Conservation (phyloP, 371 early-diverging fungal species). For the Thermomucor indicae-seudaticae region DNA sequence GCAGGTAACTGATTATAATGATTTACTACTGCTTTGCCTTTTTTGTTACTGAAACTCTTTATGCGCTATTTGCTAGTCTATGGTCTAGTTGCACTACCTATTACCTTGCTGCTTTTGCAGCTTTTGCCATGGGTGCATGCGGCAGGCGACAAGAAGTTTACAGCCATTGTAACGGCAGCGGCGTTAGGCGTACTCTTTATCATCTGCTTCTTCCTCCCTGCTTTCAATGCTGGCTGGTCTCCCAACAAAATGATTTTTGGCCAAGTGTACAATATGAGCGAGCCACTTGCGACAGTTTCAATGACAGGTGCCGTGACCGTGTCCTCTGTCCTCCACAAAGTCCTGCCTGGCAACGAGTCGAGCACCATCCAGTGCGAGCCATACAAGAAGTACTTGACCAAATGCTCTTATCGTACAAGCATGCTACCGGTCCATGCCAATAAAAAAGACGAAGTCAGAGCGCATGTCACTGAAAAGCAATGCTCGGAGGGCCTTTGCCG, state of each 20-base stretch:
- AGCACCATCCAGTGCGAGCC: constrained; percentile 14
- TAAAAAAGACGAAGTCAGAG: constrained; percentile 14
- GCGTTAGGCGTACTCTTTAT: constrained; percentile 23
- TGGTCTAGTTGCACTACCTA: constrained; percentile 23
- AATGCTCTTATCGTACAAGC: constrained; percentile 27
- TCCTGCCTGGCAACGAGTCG: constrained; percentile 21
- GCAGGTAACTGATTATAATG: constrained; percentile 31
- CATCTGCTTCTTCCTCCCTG: constrained; percentile 25
- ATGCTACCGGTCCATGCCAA: constrained; percentile 27
- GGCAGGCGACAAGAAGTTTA: constrained; percentile 20
- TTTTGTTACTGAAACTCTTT: constrained; percentile 13
- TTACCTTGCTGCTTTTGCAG: constrained; percentile 19
- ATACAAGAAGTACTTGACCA: constrained; percentile 14
- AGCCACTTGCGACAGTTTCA: constrained; percentile 19
- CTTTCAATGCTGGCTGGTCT: constrained; percentile 32
- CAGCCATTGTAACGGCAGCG: constrained; percentile 2
- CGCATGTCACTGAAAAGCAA: constrained; percentile 5
- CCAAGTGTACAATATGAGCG: constrained; percentile 29
- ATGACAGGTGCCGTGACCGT: constrained; percentile 21
- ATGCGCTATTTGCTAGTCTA: constrained; percentile 28
- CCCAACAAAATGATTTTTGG: constrained; percentile 39
- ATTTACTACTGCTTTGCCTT: constrained; percentile 14
- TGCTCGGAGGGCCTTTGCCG: constrained; percentile 16
- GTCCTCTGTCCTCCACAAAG: constrained; percentile 11
- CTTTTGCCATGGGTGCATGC: constrained; percentile 35